These are phyloP conservation scores for Aeschynomene evenia DNA, from an alignment of 306 rosid genomes.

Conservation along the genomic window DNA sequence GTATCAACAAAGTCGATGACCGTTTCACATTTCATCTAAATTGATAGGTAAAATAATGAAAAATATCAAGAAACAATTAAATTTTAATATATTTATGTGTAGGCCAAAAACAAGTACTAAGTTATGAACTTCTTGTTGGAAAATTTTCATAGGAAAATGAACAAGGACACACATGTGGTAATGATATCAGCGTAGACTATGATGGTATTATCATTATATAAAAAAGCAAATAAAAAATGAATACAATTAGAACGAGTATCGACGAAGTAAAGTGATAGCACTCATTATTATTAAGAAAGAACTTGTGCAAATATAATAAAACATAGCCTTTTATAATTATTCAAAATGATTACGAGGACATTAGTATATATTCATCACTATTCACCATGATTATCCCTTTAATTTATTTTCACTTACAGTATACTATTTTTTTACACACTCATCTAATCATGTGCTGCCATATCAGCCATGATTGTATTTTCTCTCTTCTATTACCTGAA, in stretches of 20 bases:
- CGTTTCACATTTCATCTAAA: too few species aligned
- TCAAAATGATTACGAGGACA: conserved; percentile 28
- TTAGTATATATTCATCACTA: neutral
- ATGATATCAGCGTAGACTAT: neutral
- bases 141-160: neutral
- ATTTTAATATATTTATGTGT: neutral
- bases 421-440: too few species aligned
- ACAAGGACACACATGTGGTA: neutral
- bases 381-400: conserved; percentile 12
- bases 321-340: conserved; percentile 24
- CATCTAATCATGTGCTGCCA: too few species aligned
- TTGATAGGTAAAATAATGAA: too few species aligned
- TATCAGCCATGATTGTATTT: too few species aligned
- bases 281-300: conserved; percentile 12
- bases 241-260: conserved; percentile 20
- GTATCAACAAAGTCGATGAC: too few species aligned
- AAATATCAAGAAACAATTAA: too few species aligned
- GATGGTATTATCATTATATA: conserved; percentile 4
- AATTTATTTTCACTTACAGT: too few species aligned
- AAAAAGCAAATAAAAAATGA: neutral
- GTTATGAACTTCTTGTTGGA: neutral
- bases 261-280: conserved; percentile 22
- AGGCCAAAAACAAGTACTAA: neutral
- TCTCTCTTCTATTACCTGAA: too few species aligned
- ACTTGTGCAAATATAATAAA: conserved; percentile 15